Percentiles rank a stretch among this genome's conserved stretches.
Evolutionary conservation across 1,139 yeast genomes (phyloP).

Genomic region (Protomyces gravidus): DNA sequence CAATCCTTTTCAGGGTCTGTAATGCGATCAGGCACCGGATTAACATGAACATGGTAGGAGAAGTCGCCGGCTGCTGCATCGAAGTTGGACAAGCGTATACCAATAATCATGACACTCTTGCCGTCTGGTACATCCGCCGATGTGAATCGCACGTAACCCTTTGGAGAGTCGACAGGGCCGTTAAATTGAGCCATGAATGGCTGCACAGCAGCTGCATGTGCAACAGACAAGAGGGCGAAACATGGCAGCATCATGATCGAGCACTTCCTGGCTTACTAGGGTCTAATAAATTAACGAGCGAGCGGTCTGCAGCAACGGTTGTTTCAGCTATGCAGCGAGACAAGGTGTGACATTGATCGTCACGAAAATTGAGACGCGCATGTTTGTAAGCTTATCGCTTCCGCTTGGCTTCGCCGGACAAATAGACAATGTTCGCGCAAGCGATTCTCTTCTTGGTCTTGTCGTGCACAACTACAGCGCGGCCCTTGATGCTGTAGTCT

Average conservation of each 20-base stretch:
- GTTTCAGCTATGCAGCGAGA: not conserved
- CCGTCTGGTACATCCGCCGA: not conserved
- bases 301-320: not conserved
- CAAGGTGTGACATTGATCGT: too few species aligned
- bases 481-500: not conserved
- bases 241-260: not conserved
- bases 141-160: not conserved
- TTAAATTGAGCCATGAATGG: not conserved
- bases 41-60: conserved; percentile 14
- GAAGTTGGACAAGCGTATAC: conserved; percentile 7
- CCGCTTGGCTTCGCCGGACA: too few species aligned
- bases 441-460: conserved; percentile 10
- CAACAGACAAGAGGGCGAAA: not conserved
- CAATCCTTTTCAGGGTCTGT: conserved; percentile 5
- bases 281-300: too few species aligned
- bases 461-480: conserved; percentile 20
- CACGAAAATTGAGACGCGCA: too few species aligned
- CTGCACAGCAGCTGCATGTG: not conserved
- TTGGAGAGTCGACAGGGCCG: not conserved
- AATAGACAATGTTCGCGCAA: conserved; percentile 11
- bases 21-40: conserved; percentile 8
- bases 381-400: too few species aligned
- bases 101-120: not conserved
- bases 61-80: conserved; percentile 2
- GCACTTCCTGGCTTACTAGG: too few species aligned